Evolutionary conservation across 441 rosid genomes (phyloP).

Genomic region (Pelargonium australe): DNA sequence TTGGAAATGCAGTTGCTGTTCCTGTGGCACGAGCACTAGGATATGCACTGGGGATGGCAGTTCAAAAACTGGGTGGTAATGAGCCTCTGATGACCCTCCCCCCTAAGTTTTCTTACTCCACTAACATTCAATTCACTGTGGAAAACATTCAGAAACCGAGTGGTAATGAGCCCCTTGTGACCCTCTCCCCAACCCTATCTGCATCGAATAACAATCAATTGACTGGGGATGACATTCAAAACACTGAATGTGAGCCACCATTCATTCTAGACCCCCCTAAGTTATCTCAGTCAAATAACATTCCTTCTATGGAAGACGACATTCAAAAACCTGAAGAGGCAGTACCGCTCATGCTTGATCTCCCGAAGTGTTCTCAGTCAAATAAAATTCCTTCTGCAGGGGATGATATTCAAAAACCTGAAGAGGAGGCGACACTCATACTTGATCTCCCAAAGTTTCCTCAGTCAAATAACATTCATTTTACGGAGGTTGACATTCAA

Average conservation of each 20-base stretch:
- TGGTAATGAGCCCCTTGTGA: neutral
- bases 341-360: neutral
- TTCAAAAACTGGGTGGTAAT: conserved; percentile 32
- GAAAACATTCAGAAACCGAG: neutral
- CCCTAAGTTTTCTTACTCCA: conserved; percentile 35
- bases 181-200: neutral
- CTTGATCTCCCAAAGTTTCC: neutral
- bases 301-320: neutral
- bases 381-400: neutral
- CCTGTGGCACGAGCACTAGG: conserved; percentile 83
- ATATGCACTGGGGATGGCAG: conserved; percentile 63
- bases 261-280: neutral
- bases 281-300: neutral
- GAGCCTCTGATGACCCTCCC: conserved; percentile 64
- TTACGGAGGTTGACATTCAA: too few species aligned
- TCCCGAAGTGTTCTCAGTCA: neutral
- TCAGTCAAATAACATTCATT: too few species aligned
- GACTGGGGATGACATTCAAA: neutral
- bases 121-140: neutral
- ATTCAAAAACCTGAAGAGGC: neutral
- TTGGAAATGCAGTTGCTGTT: conserved; percentile 87
- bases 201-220: neutral
- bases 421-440: neutral
- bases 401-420: neutral
- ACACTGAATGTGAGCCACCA: neutral